Base-by-base conservation (phyloP, 306 rosid species). In the Abrus pulchellus region DNA sequence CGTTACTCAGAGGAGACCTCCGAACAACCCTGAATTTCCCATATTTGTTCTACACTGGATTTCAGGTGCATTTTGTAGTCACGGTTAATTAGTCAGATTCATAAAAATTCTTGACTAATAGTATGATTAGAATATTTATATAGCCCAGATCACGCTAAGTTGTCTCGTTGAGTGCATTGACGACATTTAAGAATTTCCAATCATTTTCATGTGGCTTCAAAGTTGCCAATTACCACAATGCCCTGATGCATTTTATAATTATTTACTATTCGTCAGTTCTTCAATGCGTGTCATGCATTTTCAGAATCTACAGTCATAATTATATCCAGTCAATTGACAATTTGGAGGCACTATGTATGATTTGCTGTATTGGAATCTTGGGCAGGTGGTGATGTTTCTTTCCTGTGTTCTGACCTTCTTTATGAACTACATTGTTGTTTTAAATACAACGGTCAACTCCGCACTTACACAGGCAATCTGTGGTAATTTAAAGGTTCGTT, bases 401-500 rank as follows among this genome's bases (percentile, higher is more conserved):
- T 94, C 98, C 12, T 91, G 97, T 79, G 53, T 83, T 34, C 66
- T 92, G 90, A 93, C 91, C 30, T 94, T 92, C 85, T 88, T 86
- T 60, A 80, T 92, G 76, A 94, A 92, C 83, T 92, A 91, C 78
- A 88, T 86, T 12, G 92, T 90, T 3, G 90, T 94, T 85, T 81
- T 91, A 76, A 94, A 92, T 64, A 92, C 94, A 49, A 90, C 91
- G 55, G 57, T 91, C 82, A 94, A 92, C 84, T 94, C 94, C 52
- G 98, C 97, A 20, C 90, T 94, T 71, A 91, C 98, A 6, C 97
- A 91, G 49, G 91, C 94, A 48, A 89, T 92, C 5, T 94, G 98
- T 52, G 92, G 98, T 76, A 92, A 92, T 53, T 64, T 77, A 78
- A 79, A 82, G 82, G 88, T 80, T 7, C 64, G 85, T 57, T 48